These are phyloP conservation scores for Quambalaria eucalypti DNA, from an alignment of 1,284 basidiomycete species.

Conservation along the genomic window DNA sequence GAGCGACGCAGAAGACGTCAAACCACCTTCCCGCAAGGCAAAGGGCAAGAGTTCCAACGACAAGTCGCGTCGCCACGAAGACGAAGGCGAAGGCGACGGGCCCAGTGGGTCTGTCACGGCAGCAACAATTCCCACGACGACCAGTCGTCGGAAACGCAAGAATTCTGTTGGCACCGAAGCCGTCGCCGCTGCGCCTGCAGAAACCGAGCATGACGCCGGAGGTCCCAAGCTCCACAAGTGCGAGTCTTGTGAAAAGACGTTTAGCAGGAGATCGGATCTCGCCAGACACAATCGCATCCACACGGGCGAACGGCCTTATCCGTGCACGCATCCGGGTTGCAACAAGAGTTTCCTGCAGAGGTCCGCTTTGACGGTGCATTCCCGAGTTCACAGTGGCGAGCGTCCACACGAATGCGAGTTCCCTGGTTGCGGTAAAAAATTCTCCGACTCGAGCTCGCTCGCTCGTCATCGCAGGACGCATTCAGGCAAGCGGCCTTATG, in stretches of 20 bases:
- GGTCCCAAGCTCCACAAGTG: conserved; percentile 44
- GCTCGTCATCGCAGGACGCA: conserved; percentile 66
- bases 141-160: conserved; percentile 11
- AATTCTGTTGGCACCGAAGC: not conserved
- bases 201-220: conserved; percentile 42
- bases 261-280: conserved; percentile 42
- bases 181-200: too few relatives aligned
- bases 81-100: too few relatives aligned
- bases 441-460: conserved; percentile 55
- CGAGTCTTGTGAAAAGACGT: conserved; percentile 42
- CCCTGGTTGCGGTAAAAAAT: conserved; percentile 56
- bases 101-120: too few relatives aligned
- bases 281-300: conserved; percentile 68
- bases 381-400: conserved; percentile 77
- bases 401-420: conserved; percentile 67
- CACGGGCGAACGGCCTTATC: conserved; percentile 74
- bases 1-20: too few relatives aligned
- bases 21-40: too few relatives aligned
- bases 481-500: conserved; percentile 49
- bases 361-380: conserved; percentile 62
- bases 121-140: too few relatives aligned
- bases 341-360: conserved; percentile 45
- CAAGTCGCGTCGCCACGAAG: too few relatives aligned
- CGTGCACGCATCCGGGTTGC: conserved; percentile 52
- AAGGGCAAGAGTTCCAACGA: too few relatives aligned